phyloP scores from a whole-genome alignment of 352 stramenopile genomes.

The Pythium myriotylum region DNA sequence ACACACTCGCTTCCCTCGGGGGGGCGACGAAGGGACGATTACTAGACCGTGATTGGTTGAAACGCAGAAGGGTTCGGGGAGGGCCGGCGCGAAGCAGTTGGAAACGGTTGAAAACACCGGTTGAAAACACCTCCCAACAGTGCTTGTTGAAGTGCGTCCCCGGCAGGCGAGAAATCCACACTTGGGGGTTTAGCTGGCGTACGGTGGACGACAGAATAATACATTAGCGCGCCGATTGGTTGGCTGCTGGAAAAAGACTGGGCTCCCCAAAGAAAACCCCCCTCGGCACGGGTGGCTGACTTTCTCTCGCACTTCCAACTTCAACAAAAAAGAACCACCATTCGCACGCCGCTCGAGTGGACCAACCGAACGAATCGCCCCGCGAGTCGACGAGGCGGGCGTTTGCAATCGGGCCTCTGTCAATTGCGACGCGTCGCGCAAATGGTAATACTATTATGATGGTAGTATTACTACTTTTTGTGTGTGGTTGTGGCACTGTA shows the following conservation, averaged over 20 bases:
- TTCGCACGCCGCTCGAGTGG: background rate
- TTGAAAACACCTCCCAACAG: too few relatives aligned
- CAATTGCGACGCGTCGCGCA: too few relatives aligned
- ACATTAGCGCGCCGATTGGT: conserved; percentile 17
- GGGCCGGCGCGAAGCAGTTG: conserved; percentile 1
- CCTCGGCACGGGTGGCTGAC: conserved; percentile 7
- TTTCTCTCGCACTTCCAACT: conserved; percentile 50
- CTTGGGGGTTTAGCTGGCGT: conserved; percentile 15
- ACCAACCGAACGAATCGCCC: conserved; percentile 1
- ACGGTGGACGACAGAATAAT: conserved; percentile 26
- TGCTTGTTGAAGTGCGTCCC: conserved; percentile 63
- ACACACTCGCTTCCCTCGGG: conserved; percentile 16
- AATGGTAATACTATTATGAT: too few relatives aligned
- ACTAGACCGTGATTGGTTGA: conserved; percentile 9
- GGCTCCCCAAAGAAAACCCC: background rate
- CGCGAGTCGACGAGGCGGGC: too few relatives aligned
- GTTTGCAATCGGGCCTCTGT: too few relatives aligned
- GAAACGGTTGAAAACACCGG: conserved; percentile 25
- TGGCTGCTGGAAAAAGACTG: conserved; percentile 27
- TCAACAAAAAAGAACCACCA: conserved; percentile 68
- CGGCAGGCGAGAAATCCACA: conserved; percentile 15
- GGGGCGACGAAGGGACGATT: conserved; percentile 23
- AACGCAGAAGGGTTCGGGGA: conserved; percentile 13
- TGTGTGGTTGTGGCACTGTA: too few relatives aligned
- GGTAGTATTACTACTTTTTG: too few relatives aligned